Evolutionary conservation across 2,329 filamentous ascomycete species (phyloP).

Genomic region (Bisporella sp.): DNA sequence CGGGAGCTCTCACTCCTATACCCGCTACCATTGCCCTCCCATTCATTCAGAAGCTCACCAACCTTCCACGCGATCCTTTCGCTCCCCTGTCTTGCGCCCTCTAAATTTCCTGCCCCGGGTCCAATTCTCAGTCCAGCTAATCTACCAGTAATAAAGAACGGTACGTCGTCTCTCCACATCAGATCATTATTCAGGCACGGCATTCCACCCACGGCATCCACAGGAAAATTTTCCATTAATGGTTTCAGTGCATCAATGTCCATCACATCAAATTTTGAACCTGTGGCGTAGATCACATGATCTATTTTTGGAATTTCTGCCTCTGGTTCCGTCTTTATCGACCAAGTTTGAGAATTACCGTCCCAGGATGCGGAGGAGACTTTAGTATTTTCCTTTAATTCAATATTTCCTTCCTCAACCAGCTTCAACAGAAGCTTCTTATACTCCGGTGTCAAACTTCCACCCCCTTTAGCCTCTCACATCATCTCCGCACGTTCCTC

Average conservation of each 20-base stretch:
- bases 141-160: slow-evolving; percentile 63
- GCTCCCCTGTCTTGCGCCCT: slow-evolving; percentile 64
- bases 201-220: slow-evolving; percentile 56
- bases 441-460: slow-evolving; percentile 59
- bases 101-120: slow-evolving; percentile 66
- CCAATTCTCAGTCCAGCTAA: slow-evolving; percentile 63
- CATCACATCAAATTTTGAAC: slow-evolving; percentile 56
- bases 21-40: slow-evolving; percentile 6
- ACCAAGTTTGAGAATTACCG: slow-evolving; percentile 38
- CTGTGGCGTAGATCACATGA: slow-evolving; percentile 48
- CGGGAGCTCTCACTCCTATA: slow-evolving; percentile 5
- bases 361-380: slow-evolving; percentile 47
- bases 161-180: slow-evolving; percentile 67
- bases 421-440: slow-evolving; percentile 11
- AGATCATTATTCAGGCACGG: slow-evolving; percentile 71
- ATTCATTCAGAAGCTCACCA: slow-evolving; percentile 9
- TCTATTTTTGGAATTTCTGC: slow-evolving; percentile 41
- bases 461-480: slow-evolving; percentile 60
- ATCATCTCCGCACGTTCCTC: slow-evolving; percentile 62
- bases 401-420: slow-evolving; percentile 7
- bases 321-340: slow-evolving; percentile 40
- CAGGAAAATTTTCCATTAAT: slow-evolving; percentile 52
- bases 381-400: slow-evolving; percentile 12
- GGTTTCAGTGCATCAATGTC: slow-evolving; percentile 54
- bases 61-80: slow-evolving; percentile 45